phyloP scores from a whole-genome alignment of 2,329 filamentous ascomycete genomes.

The Keithomyces neogunnii region DNA sequence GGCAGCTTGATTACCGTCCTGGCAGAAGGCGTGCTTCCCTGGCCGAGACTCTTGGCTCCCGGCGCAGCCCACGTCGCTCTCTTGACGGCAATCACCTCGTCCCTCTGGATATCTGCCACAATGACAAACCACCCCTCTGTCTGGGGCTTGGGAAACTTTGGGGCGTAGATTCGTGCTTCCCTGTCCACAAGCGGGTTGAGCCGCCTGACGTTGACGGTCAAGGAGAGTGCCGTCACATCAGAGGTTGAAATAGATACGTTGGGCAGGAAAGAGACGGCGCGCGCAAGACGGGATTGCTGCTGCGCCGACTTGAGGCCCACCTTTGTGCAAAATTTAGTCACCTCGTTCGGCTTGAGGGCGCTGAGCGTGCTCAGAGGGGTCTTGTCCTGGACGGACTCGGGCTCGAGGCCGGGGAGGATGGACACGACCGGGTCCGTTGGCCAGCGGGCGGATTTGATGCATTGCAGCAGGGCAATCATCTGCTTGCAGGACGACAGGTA shows the following conservation, averaged over 20 bases:
- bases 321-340: slow-evolving; percentile 36
- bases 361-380: slow-evolving; percentile 35
- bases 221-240: slow-evolving; percentile 50
- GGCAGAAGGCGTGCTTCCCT: slow-evolving; percentile 40
- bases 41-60: slow-evolving; percentile 22
- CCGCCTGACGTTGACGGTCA: slow-evolving; percentile 58
- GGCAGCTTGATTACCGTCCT: slow-evolving; percentile 55
- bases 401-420: slow-evolving; percentile 66
- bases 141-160: slow-evolving; percentile 87
- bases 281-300: slow-evolving; percentile 40
- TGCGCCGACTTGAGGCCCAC: slow-evolving; percentile 40
- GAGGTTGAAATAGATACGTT: slow-evolving; percentile 55
- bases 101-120: slow-evolving; percentile 55
- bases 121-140: slow-evolving; percentile 89
- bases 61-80: slow-evolving; percentile 61
- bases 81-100: slow-evolving; percentile 82
- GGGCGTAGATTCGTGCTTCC: slow-evolving; percentile 74
- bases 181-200: slow-evolving; percentile 56
- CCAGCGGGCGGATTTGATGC: slow-evolving; percentile 89
- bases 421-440: slow-evolving; percentile 70
- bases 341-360: slow-evolving; percentile 24
- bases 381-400: slow-evolving; percentile 31
- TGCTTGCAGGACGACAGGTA: slow-evolving; percentile 66
- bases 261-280: slow-evolving; percentile 59
- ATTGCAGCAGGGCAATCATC: slow-evolving; percentile 83